Conservation (phyloP, 2,329 filamentous ascomycete genomes). For the Colletotrichum scovillei region DNA sequence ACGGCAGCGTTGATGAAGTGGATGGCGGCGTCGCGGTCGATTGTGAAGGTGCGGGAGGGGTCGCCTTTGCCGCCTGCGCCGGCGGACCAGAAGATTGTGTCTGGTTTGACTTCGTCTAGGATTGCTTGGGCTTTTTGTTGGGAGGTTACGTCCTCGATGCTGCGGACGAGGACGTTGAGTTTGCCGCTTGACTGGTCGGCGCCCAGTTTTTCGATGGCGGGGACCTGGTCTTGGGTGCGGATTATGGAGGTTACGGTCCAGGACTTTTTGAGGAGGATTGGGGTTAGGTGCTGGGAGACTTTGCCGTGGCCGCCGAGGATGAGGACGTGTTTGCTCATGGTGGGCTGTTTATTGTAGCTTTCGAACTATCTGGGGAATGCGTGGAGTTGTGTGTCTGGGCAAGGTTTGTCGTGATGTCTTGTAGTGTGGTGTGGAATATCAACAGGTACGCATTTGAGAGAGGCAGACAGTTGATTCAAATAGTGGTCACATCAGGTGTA, state of each 20-base stretch:
- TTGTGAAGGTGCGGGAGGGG: conserved; percentile 61
- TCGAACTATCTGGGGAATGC: background rate
- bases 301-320: conserved; percentile 87
- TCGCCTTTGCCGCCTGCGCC: conserved; percentile 72
- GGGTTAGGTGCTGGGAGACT: conserved; percentile 79
- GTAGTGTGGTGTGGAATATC: background rate
- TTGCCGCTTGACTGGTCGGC: conserved; percentile 64
- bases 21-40: conserved; percentile 73
- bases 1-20: conserved; percentile 71
- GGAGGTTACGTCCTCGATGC: conserved; percentile 76
- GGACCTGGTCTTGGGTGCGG: conserved; percentile 75
- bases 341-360: background rate
- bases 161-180: conserved; percentile 76
- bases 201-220: conserved; percentile 71
- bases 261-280: conserved; percentile 77
- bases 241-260: conserved; percentile 86
- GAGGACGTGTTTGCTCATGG: conserved; percentile 66
- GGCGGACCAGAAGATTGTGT: conserved; percentile 77
- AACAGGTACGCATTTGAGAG: background rate
- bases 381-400: background rate
- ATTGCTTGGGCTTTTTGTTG: conserved; percentile 71
- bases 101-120: conserved; percentile 68
- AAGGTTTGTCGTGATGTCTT: background rate
- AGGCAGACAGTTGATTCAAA: background rate
- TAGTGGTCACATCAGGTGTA: background rate